Evolutionary conservation across 768 basidiomycete genomes (phyloP), one percentile per base, ranked within the genome.

Genomic region (Termitomyces titanicus): DNA sequence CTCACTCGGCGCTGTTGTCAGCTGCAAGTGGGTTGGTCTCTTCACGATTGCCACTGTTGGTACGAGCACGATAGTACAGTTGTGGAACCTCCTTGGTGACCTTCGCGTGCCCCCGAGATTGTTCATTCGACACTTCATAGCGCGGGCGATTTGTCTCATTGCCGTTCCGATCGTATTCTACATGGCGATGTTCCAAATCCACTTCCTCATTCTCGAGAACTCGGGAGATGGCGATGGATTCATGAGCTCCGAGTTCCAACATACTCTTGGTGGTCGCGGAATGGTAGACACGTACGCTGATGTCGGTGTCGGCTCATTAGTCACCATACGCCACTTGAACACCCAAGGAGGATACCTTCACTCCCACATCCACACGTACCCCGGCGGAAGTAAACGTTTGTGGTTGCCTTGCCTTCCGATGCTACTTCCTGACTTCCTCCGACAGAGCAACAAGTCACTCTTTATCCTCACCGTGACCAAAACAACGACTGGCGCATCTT

Each of bases 301-400:
- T 66, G 80, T 98, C 46, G 89, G 85, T 15, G 54, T 95, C 60
- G 96, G 94, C 25, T 97, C 94, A 0, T 74, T 78, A 40, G 74
- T 99, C 37, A 78, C 89, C 2, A 79, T 99, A 35, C 88, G 94
- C 47, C 97, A 98, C 66, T 72, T 94, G 44, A 94, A 98, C 66
- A 99, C 97, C 0, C 96, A 99, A 71, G 97, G 97, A 25, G 97
- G 97, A n/a, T 99, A 98, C 68, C 75, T 99, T 12, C 97, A 99
- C 70, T 98, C 97, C 0, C 97, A 99, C 71, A 56, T 82, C 1
- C 93, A 96, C 66, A 84, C 81, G 49, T 99, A 96, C 65, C 97
- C 96, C 0, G 80, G 78, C 33, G 97, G 97, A 24, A 93, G 89
- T 66, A 81, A 89, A 70, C 97, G 95, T 97, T 64, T 9, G 43